phyloP scores from a whole-genome alignment of 495 filamentous ascomycete genomes.

The Hypomontagnella submonticulosa region DNA sequence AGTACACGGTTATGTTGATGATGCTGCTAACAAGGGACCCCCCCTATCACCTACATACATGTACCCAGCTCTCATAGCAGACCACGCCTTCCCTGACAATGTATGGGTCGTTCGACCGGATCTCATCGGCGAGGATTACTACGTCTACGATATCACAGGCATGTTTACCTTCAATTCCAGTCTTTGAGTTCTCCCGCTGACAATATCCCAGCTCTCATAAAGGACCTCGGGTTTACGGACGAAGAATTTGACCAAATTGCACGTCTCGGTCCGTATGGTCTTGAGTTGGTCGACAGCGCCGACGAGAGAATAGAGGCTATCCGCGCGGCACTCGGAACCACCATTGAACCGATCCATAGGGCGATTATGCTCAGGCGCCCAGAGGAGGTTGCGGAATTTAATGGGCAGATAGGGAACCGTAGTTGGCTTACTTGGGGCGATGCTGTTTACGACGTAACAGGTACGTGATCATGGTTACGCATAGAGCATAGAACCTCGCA shows the following conservation, averaged over 20 bases:
- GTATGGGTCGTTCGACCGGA: conserved; percentile 20
- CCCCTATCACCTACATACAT: conserved; percentile 11
- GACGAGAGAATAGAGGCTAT: neutral
- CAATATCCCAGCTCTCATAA: conserved; percentile 1
- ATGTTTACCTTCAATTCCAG: neutral
- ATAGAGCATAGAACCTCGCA: neutral
- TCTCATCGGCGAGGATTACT: neutral
- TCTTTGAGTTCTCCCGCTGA: neutral
- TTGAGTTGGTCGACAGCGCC: neutral
- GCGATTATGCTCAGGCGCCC: conserved; percentile 5
- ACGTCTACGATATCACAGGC: conserved; percentile 19
- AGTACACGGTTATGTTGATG: too few relatives aligned
- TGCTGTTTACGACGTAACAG: conserved; percentile 17
- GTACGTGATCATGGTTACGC: conserved; percentile 1
- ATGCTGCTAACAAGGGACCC: too few relatives aligned
- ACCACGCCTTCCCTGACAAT: conserved; percentile 13
- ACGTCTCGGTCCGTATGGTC: conserved; percentile 4
- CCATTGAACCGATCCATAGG: conserved; percentile 13
- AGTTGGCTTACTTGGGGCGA: conserved; percentile 12
- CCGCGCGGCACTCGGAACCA: neutral
- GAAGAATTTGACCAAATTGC: conserved; percentile 1
- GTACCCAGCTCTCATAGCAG: conserved; percentile 11
- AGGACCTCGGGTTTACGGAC: neutral
- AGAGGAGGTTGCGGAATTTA: conserved; percentile 24
- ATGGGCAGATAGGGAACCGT: conserved; percentile 17